Conservation (phyloP, 2,329 filamentous ascomycete species). For the Gnomoniopsis smithogilvyi region DNA sequence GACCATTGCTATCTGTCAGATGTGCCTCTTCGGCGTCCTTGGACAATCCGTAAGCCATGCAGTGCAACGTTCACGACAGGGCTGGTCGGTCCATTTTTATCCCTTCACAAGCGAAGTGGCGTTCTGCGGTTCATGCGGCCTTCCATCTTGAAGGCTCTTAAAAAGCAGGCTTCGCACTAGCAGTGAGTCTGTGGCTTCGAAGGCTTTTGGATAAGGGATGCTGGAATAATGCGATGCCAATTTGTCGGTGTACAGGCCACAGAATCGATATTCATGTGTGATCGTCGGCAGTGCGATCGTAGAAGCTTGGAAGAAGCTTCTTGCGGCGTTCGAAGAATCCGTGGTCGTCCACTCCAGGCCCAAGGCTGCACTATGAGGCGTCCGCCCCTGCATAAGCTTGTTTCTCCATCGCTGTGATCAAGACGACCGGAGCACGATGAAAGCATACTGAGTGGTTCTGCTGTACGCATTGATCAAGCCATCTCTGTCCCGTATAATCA, state of each 20-base stretch:
- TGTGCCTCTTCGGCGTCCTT: not conserved
- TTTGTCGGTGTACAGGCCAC: not conserved
- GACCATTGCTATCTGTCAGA: constrained; percentile 1
- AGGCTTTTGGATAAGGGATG: not conserved
- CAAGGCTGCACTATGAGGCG: not conserved
- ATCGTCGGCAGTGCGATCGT: not conserved
- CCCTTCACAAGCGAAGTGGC: constrained; percentile 17
- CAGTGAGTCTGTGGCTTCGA: not conserved
- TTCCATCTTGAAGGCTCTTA: not conserved
- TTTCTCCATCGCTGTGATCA: not conserved
- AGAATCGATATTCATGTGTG: not conserved
- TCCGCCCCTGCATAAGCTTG: not conserved
- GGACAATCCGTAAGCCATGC: constrained; percentile 2
- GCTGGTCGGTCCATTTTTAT: constrained; percentile 1
- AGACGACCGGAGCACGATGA: too few species aligned
- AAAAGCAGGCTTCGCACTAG: not conserved
- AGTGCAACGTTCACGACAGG: constrained; percentile 7
- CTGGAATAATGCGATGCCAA: not conserved
- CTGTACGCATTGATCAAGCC: not conserved
- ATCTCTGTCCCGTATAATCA: not conserved
- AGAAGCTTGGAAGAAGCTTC: not conserved
- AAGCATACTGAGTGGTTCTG: not conserved
- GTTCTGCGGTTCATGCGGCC: not conserved
- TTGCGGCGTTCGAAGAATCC: not conserved
- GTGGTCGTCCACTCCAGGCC: not conserved